Evolutionary conservation across 768 basidiomycete genomes (phyloP).

Genomic region (Psilocybe cubensis): DNA sequence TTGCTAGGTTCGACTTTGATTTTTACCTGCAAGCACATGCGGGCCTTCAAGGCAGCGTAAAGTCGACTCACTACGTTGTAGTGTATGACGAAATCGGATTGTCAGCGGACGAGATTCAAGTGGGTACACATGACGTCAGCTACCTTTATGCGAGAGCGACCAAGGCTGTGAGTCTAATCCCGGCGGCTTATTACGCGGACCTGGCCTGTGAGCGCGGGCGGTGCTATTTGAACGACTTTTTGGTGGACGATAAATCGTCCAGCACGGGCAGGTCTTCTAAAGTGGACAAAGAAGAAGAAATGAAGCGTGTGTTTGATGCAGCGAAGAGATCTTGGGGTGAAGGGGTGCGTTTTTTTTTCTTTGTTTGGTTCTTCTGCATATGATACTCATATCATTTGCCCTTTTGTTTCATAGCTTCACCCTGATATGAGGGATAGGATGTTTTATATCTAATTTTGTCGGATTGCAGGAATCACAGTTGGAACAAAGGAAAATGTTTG

Average conservation of each 20-base stretch:
- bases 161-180: constrained; percentile 80
- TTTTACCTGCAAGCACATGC: constrained; percentile 77
- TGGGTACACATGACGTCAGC: constrained; percentile 67
- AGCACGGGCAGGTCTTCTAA: constrained; percentile 32
- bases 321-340: constrained; percentile 55
- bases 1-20: constrained; percentile 60
- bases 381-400: constrained; percentile 5
- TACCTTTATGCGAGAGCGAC: constrained; percentile 86
- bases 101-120: constrained; percentile 73
- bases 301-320: constrained; percentile 41
- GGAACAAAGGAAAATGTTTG: too few species aligned
- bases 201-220: constrained; percentile 82
- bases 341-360: constrained; percentile 41
- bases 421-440: constrained; percentile 61
- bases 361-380: not conserved
- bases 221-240: constrained; percentile 74
- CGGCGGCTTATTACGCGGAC: constrained; percentile 83
- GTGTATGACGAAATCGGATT: constrained; percentile 78
- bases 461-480: not conserved
- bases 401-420: constrained; percentile 44
- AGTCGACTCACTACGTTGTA: constrained; percentile 78
- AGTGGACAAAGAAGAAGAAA: constrained; percentile 41
- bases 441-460: constrained; percentile 66
- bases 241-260: constrained; percentile 56
- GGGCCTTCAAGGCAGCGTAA: constrained; percentile 72